Conservation (phyloP, 805 yeast species). For the Debaryomyces maramus region DNA sequence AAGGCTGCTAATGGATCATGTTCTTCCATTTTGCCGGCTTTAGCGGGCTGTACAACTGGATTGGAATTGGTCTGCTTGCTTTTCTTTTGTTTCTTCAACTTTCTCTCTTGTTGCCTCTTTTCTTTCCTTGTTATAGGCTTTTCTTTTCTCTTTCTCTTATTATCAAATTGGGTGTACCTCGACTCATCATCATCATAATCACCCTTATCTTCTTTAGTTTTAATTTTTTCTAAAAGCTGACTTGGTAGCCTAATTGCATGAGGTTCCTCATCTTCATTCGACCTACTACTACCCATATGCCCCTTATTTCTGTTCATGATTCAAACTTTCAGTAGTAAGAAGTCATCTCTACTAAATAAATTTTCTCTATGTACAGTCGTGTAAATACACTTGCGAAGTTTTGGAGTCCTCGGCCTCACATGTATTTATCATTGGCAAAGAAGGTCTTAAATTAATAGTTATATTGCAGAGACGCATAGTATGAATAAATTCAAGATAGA, state of each 20-base stretch:
- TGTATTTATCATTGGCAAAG: too few species aligned
- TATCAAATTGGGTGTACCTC: constrained; percentile 15
- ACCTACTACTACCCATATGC: constrained; percentile 3
- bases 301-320: too few species aligned
- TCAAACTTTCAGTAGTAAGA: too few species aligned
- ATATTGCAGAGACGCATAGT: neutral
- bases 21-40: constrained; percentile 2
- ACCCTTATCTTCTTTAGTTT: constrained; percentile 40
- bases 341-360: constrained; percentile 2
- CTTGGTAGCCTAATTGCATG: constrained; percentile 62
- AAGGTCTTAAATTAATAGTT: too few species aligned
- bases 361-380: neutral
- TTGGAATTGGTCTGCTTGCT: constrained; percentile 7
- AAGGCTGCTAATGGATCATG: constrained; percentile 15
- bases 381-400: neutral
- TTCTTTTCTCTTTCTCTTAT: constrained; percentile 22
- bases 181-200: constrained; percentile 41
- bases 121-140: constrained; percentile 33
- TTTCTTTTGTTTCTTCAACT: constrained; percentile 32
- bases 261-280: constrained; percentile 12
- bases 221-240: constrained; percentile 50
- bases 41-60: constrained; percentile 3
- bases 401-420: neutral
- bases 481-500: constrained; percentile 38
- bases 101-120: constrained; percentile 34